A percentile compares a stretch with the other conserved stretches of the same genome.
These are phyloP conservation scores for Pseudopyricularia cyperi DNA, from an alignment of 2,329 filamentous ascomycete genomes.

Conservation along the genomic window DNA sequence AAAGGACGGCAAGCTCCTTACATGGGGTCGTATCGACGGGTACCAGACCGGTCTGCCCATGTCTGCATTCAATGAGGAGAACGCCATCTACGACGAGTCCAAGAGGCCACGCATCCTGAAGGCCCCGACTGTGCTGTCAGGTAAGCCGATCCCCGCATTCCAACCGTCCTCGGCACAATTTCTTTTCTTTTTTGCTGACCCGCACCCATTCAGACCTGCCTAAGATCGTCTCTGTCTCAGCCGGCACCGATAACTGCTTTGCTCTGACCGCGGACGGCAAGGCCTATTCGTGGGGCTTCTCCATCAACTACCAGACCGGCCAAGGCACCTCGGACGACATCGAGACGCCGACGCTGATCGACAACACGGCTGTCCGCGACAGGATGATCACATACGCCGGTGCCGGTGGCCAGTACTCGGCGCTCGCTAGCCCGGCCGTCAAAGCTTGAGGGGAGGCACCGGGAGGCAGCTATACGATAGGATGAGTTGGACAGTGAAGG, in stretches of 20 bases:
- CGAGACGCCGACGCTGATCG: conserved; percentile 61
- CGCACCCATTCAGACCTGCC: conserved; percentile 26
- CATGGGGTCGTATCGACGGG: conserved; percentile 47
- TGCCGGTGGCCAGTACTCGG: conserved; percentile 74
- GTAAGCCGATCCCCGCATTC: conserved; percentile 26
- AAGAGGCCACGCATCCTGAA: conserved; percentile 59
- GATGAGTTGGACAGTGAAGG: not conserved
- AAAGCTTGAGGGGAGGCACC: conserved; percentile 2
- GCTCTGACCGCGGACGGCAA: conserved; percentile 56
- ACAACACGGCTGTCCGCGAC: conserved; percentile 70
- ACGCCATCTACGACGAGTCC: conserved; percentile 50
- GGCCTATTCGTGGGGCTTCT: conserved; percentile 72
- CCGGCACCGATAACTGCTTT: conserved; percentile 62
- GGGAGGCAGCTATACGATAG: not conserved
- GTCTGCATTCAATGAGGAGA: conserved; percentile 39
- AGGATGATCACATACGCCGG: conserved; percentile 67
- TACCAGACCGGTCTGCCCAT: conserved; percentile 44
- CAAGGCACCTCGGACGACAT: conserved; percentile 70
- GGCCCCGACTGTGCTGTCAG: conserved; percentile 47
- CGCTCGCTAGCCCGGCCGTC: conserved; percentile 37
- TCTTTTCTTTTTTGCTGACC: conserved; percentile 7
- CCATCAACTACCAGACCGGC: conserved; percentile 68
- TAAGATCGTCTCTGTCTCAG: conserved; percentile 42
- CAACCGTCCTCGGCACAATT: conserved; percentile 3
- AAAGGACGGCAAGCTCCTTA: conserved; percentile 40